These are phyloP conservation scores for Tagetes erecta DNA, from an alignment of 129 eudicot genomes.

Conservation along the genomic window DNA sequence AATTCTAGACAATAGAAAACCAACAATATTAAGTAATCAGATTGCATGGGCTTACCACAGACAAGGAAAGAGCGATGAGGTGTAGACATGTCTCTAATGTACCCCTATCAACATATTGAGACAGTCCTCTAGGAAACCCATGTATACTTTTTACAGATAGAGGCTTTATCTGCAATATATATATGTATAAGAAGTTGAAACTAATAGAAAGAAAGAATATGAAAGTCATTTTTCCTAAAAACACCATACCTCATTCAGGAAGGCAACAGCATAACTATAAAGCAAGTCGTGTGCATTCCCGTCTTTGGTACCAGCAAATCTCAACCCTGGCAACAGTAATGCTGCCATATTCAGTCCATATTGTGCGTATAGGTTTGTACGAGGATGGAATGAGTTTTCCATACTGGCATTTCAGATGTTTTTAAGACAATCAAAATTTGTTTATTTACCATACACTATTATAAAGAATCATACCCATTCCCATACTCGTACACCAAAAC, in stretches of 20 bases:
- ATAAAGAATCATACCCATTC: not conserved
- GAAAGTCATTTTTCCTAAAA: slow-evolving; percentile 4
- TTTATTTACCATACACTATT: not conserved
- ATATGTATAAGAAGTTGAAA: slow-evolving; percentile 15
- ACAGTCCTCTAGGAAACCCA: slow-evolving; percentile 69
- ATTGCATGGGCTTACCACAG: slow-evolving; percentile 65
- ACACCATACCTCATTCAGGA: slow-evolving; percentile 74
- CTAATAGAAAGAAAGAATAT: not conserved
- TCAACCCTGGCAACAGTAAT: slow-evolving; percentile 60
- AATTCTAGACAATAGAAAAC: not conserved
- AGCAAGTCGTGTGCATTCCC: slow-evolving; percentile 81
- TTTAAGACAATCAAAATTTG: slow-evolving; percentile 2
- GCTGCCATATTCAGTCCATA: not conserved
- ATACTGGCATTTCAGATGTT: not conserved
- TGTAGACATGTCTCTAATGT: slow-evolving; percentile 96
- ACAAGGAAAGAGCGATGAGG: slow-evolving; percentile 84
- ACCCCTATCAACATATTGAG: slow-evolving; percentile 80
- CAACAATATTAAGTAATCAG: slow-evolving; percentile 23
- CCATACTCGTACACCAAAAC: not conserved
- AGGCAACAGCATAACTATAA: slow-evolving; percentile 72
- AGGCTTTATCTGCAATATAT: slow-evolving; percentile 77
- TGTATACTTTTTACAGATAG: slow-evolving; percentile 43
- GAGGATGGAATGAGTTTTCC: not conserved
- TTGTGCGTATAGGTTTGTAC: not conserved
- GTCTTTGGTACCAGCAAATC: slow-evolving; percentile 92